A percentile compares a stretch with the other conserved stretches of the same genome.
Evolutionary conservation across 495 filamentous ascomycete genomes (phyloP).

Genomic region (Penicillium steckii): DNA sequence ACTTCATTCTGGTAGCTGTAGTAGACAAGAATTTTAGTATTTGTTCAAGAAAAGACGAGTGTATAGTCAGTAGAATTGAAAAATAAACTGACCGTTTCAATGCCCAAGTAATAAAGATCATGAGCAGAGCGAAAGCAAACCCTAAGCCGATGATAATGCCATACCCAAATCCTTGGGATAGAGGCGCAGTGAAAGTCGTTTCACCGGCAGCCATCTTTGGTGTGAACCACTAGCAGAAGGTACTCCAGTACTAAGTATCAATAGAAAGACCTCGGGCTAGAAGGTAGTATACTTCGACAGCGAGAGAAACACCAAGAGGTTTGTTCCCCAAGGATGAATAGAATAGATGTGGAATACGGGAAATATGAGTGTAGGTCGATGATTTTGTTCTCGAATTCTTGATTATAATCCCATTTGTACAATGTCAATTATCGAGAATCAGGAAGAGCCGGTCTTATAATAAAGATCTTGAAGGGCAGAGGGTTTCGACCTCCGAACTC

Average conservation of each 20-base stretch:
- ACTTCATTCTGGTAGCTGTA: slow-evolving; percentile 84
- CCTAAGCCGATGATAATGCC: slow-evolving; percentile 79
- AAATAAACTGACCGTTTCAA: slow-evolving; percentile 56
- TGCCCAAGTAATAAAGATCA: slow-evolving; percentile 80
- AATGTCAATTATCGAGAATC: too few species aligned
- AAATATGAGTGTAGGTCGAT: too few species aligned
- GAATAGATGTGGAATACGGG: too few species aligned
- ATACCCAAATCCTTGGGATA: slow-evolving; percentile 75
- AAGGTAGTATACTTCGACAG: too few species aligned
- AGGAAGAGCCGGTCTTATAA: not conserved
- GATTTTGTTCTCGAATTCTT: too few species aligned
- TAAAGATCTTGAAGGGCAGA: not conserved
- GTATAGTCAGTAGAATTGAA: not conserved
- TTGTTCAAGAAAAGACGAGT: too few species aligned
- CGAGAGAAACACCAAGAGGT: too few species aligned
- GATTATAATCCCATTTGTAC: too few species aligned
- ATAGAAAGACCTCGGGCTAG: not conserved
- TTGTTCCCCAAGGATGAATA: too few species aligned
- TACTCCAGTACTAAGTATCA: too few species aligned
- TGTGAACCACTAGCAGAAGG: too few species aligned
- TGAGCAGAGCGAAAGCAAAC: slow-evolving; percentile 72
- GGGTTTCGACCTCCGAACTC: slow-evolving; percentile 28
- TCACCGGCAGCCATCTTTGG: slow-evolving; percentile 3
- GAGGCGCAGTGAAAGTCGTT: slow-evolving; percentile 48
- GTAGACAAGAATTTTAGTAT: not conserved